phyloP scores from a whole-genome alignment of 306 rosid genomes.

The Sindora glabra region DNA sequence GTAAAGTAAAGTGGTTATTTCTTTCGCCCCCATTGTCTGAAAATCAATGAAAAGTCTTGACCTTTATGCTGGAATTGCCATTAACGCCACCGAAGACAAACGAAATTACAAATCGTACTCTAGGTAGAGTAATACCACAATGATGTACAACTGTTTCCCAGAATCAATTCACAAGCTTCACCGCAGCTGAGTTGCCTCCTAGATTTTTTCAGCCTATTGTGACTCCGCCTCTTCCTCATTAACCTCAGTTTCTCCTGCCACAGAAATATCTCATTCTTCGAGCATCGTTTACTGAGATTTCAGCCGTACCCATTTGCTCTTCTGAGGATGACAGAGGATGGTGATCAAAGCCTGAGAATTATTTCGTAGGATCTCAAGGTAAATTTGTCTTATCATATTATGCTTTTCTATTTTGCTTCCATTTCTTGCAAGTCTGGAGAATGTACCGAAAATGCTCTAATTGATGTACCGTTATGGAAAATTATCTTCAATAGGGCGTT shows the following conservation, averaged over 20 bases:
- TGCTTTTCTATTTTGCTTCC: neutral
- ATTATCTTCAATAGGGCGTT: neutral
- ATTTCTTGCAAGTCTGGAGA: neutral
- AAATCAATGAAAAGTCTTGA: too few species aligned
- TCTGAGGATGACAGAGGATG: neutral
- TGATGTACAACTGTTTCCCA: neutral
- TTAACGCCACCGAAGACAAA: neutral
- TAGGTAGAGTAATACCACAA: neutral
- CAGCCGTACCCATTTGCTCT: neutral
- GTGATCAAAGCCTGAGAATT: neutral
- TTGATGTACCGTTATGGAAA: neutral
- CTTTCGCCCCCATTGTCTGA: too few species aligned
- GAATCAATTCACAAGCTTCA: neutral
- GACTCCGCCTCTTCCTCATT: neutral
- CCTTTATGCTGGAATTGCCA: neutral
- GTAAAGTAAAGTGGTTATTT: too few species aligned
- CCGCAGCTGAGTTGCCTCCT: neutral
- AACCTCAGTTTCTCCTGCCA: neutral
- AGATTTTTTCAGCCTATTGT: neutral
- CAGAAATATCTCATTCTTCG: too few species aligned
- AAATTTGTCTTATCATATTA: neutral
- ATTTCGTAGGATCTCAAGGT: slow-evolving; percentile 5
- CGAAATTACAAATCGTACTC: neutral
- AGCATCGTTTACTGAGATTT: neutral
- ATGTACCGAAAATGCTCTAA: neutral